Base-by-base conservation (phyloP, 1,139 yeast genomes). In the Candida mesenterica region DNA sequence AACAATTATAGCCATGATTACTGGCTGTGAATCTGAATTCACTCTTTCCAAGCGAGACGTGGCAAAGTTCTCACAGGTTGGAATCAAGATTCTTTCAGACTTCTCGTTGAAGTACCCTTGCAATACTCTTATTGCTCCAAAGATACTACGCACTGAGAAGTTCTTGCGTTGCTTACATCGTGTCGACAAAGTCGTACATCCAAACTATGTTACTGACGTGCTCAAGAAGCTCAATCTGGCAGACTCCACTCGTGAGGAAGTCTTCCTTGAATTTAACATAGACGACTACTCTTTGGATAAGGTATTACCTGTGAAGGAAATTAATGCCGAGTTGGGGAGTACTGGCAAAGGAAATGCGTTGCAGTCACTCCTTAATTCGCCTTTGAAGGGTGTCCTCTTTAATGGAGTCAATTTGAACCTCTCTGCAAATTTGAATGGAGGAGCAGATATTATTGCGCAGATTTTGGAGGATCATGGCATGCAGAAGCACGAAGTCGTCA, bases 111-210 rank as follows among this genome's bases (percentile, higher is more conserved):
- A 48, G 36, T 42, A 40, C 28, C 36, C 36, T 1, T 49, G 53
- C 24, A 73, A 78, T 47, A 62, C 82, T 27, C 64, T 84, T 7
- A 67, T 90, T 13, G 92, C 97, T 0, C 96, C 97, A 1, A 78
- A 79, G 42, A 71, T 83, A 9, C 58, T 84, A 48, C 72, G 97
- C 45, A 92, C 97, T 0, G 95, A 85, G 41, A 92, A 92, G 59
- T 90, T 90, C 52, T 67, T 92, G 39, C 57, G 64, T 23, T 60
- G 74, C 39, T 52, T 70, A 36, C 55, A 67, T 39, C 56, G 52
- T 36, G 72, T 61, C 2, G 43, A 50, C 10, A 50, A 57, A 18
- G 68, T 82, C 13, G 45, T 77, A 2, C 76, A 74, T 38, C 80
- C 81, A 0, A 50, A 55, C n/a, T 75, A 66, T 40, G 45, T 77